phyloP scores from a whole-genome alignment of 805 yeast species.

The Candida broadrunensis region DNA sequence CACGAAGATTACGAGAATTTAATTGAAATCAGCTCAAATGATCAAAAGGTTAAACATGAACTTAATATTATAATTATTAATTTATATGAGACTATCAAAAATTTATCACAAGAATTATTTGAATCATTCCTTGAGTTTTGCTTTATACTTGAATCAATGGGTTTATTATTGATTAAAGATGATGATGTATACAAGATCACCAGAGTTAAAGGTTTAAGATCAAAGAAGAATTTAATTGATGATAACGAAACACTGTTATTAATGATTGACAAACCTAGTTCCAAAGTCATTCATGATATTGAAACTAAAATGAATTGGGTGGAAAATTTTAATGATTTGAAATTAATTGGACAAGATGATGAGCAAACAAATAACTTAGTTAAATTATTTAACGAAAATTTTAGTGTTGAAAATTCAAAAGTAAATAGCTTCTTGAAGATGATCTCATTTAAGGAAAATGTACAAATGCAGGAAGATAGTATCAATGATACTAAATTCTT shows the following conservation, averaged over 20 bases:
- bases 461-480: conserved; percentile 19
- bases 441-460: conserved; percentile 26
- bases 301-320: conserved; percentile 47
- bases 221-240: conserved; percentile 32
- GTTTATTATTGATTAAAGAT: conserved; percentile 59
- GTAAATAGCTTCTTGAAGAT: conserved; percentile 17
- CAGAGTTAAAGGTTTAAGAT: conserved; percentile 76
- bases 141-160: conserved; percentile 68
- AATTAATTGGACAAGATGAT: conserved; percentile 5
- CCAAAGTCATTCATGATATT: conserved; percentile 41
- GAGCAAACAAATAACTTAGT: conserved; percentile 14
- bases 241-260: conserved; percentile 24
- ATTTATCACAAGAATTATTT: conserved; percentile 15
- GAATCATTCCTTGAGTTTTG: conserved; percentile 46
- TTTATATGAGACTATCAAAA: conserved; percentile 12
- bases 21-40: conserved; percentile 35
- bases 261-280: conserved; percentile 30
- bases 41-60: conserved; percentile 19
- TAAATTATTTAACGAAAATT: conserved; percentile 12
- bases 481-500: conserved; percentile 24
- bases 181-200: conserved; percentile 45
- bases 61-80: conserved; percentile 15
- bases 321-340: conserved; percentile 16
- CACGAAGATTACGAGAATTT: conserved; percentile 40
- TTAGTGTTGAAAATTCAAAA: conserved; percentile 7